phyloP scores from a whole-genome alignment of 768 basidiomycete genomes.

The Mycena venus region DNA sequence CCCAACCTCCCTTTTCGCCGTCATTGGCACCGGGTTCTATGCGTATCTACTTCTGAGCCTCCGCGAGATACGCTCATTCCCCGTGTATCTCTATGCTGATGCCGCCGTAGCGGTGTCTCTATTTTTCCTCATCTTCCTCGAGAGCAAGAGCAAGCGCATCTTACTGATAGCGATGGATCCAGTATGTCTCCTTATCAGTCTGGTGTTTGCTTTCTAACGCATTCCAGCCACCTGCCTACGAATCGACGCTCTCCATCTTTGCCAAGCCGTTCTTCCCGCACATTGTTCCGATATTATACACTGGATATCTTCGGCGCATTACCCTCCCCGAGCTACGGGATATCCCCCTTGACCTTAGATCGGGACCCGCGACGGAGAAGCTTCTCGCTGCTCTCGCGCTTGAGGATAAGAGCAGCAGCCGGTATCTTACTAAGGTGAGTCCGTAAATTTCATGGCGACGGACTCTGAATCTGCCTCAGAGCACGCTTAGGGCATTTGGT shows the following conservation, averaged over 20 bases:
- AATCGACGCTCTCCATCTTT: constrained; percentile 23
- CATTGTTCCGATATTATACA: constrained; percentile 8
- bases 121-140: constrained; percentile 14
- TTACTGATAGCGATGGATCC: constrained; percentile 16
- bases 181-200: background rate
- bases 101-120: background rate
- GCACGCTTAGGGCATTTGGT: constrained; percentile 11
- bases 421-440: constrained; percentile 4
- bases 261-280: constrained; percentile 26
- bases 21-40: constrained; percentile 3
- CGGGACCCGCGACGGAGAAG: constrained; percentile 21
- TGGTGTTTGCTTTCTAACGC: background rate
- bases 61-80: background rate
- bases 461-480: too few relatives aligned
- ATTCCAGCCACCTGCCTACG: constrained; percentile 18
- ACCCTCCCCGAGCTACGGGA: constrained; percentile 21
- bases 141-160: constrained; percentile 20
- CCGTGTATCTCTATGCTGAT: background rate
- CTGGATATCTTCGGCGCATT: constrained; percentile 5
- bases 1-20: background rate
- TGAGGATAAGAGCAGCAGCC: background rate
- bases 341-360: constrained; percentile 8
- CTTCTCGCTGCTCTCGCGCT: constrained; percentile 16
- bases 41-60: background rate
- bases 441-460: too few relatives aligned